Evolutionary conservation across 768 basidiomycete species (phyloP).

Genomic region (Xerocomellus dryophilus): DNA sequence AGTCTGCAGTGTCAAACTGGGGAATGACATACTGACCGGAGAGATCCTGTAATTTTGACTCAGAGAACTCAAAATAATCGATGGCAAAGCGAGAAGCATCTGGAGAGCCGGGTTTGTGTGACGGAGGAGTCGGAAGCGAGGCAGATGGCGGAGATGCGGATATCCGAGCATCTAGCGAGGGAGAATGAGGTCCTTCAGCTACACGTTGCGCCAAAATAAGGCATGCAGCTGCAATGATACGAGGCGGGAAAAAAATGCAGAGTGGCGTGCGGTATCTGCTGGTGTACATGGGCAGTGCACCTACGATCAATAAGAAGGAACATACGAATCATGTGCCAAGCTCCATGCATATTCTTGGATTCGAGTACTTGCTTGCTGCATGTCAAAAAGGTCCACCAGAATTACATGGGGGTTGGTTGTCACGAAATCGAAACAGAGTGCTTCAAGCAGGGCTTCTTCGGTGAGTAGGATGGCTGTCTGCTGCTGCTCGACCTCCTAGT

Average conservation of each 20-base stretch:
- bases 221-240: slow-evolving; percentile 73
- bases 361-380: slow-evolving; percentile 42
- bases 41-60: slow-evolving; percentile 53
- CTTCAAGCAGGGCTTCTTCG: slow-evolving; percentile 78
- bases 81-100: slow-evolving; percentile 66
- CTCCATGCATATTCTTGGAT: slow-evolving; percentile 82
- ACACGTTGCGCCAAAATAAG: slow-evolving; percentile 73
- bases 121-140: slow-evolving; percentile 78
- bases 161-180: slow-evolving; percentile 72
- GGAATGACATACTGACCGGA: slow-evolving; percentile 46
- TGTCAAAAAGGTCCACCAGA: slow-evolving; percentile 69
- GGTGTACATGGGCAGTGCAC: slow-evolving; percentile 6
- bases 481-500: slow-evolving; percentile 72
- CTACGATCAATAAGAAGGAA: slow-evolving; percentile 13
- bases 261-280: slow-evolving; percentile 75
- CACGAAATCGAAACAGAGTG: slow-evolving; percentile 82
- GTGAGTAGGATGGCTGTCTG: slow-evolving; percentile 66
- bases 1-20: not conserved
- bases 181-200: slow-evolving; percentile 68
- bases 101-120: slow-evolving; percentile 69
- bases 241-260: slow-evolving; percentile 66
- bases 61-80: slow-evolving; percentile 62
- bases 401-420: slow-evolving; percentile 75
- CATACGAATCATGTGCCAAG: slow-evolving; percentile 83
- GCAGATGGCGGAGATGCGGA: slow-evolving; percentile 68